These are phyloP conservation scores for Elsinoe necatrix DNA, from an alignment of 2,329 filamentous ascomycete species.

Conservation along the genomic window DNA sequence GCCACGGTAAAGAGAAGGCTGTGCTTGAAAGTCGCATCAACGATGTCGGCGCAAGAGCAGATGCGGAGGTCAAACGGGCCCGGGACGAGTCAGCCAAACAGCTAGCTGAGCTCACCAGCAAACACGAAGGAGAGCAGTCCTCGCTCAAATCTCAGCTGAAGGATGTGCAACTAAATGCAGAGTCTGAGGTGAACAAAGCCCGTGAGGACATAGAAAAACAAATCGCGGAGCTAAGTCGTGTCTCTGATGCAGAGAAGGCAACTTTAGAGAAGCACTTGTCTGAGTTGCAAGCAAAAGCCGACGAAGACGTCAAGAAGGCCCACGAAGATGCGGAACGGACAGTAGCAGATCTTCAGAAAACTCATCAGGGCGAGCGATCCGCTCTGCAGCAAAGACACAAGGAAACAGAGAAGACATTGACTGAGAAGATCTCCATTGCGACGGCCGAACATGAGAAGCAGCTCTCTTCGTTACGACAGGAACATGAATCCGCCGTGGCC, in stretches of 20 bases:
- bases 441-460: background rate
- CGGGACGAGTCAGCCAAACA: background rate
- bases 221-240: conserved; percentile 2
- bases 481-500: conserved; percentile 13
- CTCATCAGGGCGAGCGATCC: background rate
- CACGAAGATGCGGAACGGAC: background rate
- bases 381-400: background rate
- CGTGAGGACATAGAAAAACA: background rate
- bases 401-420: background rate
- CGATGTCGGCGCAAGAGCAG: background rate
- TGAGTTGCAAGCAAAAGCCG: conserved; percentile 6
- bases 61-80: background rate
- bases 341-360: background rate
- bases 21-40: background rate
- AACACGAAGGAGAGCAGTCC: background rate
- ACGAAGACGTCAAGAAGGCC: background rate
- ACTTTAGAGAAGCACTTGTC: background rate
- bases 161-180: background rate
- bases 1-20: conserved; percentile 1
- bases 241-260: background rate
- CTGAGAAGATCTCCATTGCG: background rate
- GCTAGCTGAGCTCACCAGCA: background rate
- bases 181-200: background rate
- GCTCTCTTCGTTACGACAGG: background rate
- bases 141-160: background rate